Evolutionary conservation across 495 filamentous ascomycete species (phyloP).

Genomic region (Tuber umbilicatum): DNA sequence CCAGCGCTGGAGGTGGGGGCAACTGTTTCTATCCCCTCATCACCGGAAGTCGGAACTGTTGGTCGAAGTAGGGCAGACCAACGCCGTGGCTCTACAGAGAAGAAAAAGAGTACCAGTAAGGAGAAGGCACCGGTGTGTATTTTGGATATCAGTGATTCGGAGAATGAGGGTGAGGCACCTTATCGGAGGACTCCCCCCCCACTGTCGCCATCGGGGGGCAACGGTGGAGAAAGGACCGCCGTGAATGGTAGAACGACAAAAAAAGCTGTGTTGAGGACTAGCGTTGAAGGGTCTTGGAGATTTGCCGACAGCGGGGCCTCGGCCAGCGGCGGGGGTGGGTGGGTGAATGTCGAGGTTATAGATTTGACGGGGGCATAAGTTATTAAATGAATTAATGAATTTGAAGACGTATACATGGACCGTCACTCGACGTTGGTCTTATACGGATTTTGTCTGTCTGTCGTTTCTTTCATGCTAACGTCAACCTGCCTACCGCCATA

Average conservation of each 20-base stretch:
- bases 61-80: background rate
- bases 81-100: background rate
- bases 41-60: background rate
- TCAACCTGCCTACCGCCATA: background rate
- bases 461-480: background rate
- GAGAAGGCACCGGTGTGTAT: background rate
- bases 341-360: constrained; percentile 30
- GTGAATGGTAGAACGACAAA: constrained; percentile 16
- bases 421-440: background rate
- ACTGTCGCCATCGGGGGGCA: background rate
- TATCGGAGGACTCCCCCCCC: background rate
- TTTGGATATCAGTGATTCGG: background rate
- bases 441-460: background rate
- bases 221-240: background rate
- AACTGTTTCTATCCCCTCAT: background rate
- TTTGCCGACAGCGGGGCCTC: constrained; percentile 17
- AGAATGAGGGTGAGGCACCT: background rate
- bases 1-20: background rate
- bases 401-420: background rate
- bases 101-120: background rate
- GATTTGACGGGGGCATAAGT: constrained; percentile 32
- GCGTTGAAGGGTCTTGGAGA: constrained; percentile 30
- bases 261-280: constrained; percentile 29
- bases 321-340: constrained; percentile 17
- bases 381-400: constrained; percentile 14